These are phyloP conservation scores for Coffea canephora DNA, from an alignment of 257 asterid species.

Conservation along the genomic window DNA sequence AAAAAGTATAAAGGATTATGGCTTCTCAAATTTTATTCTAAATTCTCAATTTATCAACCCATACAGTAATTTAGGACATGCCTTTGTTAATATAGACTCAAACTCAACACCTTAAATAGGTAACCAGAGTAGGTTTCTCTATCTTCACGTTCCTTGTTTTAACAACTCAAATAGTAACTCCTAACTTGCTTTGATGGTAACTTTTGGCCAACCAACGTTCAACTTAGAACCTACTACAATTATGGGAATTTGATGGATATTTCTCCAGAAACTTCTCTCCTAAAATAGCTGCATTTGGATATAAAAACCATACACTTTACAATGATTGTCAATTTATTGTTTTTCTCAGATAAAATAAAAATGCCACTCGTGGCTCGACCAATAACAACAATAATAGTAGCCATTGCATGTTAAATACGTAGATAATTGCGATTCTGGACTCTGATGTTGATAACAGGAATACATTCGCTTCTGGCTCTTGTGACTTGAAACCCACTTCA, in stretches of 20 bases:
- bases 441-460: constrained; percentile 49
- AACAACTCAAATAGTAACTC: background rate
- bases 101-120: background rate
- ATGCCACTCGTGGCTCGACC: background rate
- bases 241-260: background rate
- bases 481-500: constrained; percentile 47
- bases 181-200: background rate
- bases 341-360: background rate
- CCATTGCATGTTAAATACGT: background rate
- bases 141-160: background rate
- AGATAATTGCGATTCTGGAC: constrained; percentile 43
- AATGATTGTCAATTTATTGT: background rate
- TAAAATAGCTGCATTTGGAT: too few relatives aligned
- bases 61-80: background rate
- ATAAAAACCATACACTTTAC: too few relatives aligned
- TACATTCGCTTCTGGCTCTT: constrained; percentile 47
- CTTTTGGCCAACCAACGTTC: too few relatives aligned
- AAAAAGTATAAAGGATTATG: too few relatives aligned
- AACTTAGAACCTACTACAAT: too few relatives aligned
- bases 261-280: background rate
- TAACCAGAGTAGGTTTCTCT: background rate
- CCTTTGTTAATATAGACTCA: background rate
- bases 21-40: too few relatives aligned
- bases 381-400: background rate
- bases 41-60: background rate